phyloP scores from a whole-genome alignment of 805 yeast genomes.

The Yarrowia bubula region DNA sequence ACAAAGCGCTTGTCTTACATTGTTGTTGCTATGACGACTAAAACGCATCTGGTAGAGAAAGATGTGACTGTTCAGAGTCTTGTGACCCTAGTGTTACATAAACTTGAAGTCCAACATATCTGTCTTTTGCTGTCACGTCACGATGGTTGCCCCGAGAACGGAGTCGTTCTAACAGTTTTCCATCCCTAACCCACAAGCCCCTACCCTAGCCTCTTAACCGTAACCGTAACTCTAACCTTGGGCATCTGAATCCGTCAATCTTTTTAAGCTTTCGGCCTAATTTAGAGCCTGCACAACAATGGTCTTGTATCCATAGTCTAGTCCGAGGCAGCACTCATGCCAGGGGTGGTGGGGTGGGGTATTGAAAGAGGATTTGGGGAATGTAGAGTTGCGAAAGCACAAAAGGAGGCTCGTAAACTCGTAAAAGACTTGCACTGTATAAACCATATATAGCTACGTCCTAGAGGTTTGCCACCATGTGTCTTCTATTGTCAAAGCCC shows the following conservation, averaged over 20 bases:
- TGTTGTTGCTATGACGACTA: not conserved
- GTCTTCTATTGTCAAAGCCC: not conserved
- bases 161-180: not conserved
- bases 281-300: constrained; percentile 14
- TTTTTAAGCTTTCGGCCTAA: not conserved
- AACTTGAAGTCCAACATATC: too few relatives aligned
- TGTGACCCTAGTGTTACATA: too few relatives aligned
- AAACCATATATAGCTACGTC: too few relatives aligned
- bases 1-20: not conserved
- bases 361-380: not conserved
- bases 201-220: not conserved
- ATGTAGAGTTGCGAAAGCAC: not conserved
- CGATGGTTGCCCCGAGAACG: not conserved
- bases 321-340: constrained; percentile 14
- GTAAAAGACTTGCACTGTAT: too few relatives aligned
- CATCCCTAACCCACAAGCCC: not conserved
- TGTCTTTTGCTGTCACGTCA: not conserved
- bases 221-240: not conserved
- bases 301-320: not conserved
- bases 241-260: not conserved
- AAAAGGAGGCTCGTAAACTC: not conserved
- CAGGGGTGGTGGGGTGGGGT: not conserved
- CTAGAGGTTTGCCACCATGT: too few relatives aligned
- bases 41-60: too few relatives aligned
- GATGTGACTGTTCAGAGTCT: too few relatives aligned